Base-by-base conservation (phyloP, 1,284 basidiomycete species). In the Xerocomus amazonicus region DNA sequence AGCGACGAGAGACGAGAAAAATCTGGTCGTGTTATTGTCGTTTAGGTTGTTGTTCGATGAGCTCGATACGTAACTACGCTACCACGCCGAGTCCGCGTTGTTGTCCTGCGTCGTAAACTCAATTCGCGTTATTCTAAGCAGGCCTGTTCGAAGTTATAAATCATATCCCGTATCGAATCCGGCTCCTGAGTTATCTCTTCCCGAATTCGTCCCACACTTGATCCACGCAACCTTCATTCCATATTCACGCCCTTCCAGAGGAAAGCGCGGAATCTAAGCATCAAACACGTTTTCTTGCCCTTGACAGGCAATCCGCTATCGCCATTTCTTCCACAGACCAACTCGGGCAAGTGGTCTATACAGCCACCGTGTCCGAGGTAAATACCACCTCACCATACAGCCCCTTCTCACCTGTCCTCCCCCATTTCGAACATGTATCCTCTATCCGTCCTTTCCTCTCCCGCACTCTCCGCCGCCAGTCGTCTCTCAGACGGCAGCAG, bases 301-400 rank as follows among this genome's bases (percentile, higher is more conserved):
- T 53, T 57, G 65, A 50, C 59, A 66, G 63, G 63, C 45, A 67
- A 62, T 47, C 55, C 47, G 51, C 44, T 51, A 66, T 61, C 60
- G 64, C 56, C 62, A 48, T 50, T 29, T 50, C 43, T 56, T 51
- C 53, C 53, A 56, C 46, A 32, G 57, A 40, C 62, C 65, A 64
- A 65, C 60, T 63, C 52, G 52, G 65, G 56, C 51, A 62, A 44
- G 62, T 62, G 63, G 61, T 51, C 48, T 5, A 57, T 66, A 64
- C 54, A 66, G 62, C 61, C 65, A 66, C 65, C 61, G 61, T 50
- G 53, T 56, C 51, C 53, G 56, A 62, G 65, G 66, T 66, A 68
- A 67, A 66, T 52, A 65, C 48, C 50, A 52, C 59, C 52, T 40
- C 53, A 38, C 45, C 27, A 10, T 51, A 51, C 51, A 42, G 28